Evolutionary conservation across 495 filamentous ascomycete species (phyloP), one percentile per base, ranked within the genome.

Genomic region (Rhypophila decipiens): DNA sequence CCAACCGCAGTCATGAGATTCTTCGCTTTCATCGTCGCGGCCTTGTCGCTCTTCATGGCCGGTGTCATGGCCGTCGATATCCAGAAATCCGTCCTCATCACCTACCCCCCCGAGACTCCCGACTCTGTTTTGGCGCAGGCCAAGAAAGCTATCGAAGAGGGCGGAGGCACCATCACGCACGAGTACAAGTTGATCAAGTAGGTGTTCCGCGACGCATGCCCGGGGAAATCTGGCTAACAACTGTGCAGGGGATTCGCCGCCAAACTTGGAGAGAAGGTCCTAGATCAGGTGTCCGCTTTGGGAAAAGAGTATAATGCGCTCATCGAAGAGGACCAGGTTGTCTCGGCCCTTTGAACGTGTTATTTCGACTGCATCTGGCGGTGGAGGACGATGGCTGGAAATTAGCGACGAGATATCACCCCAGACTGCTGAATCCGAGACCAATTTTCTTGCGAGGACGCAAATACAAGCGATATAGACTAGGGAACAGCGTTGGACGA

Each of bases 241-340:
- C 18, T 22, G 23, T 55, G 35, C 47, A 89, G 85, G 68, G 88
- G 84, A 17, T 95, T 91, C 60, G 80, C 87, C 35, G 85, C 82
- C 36, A 82, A 85, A 50, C 79, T 82, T 39, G 79, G 86, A 2
- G 75, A 73, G 21, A 79, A 80, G 50, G 74, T 79, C n/a, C 64
- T 95, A 31, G 74, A 86, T 48, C 77, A 73, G 5, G 76, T 95
- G n/a, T 76, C 83, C 41, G 75, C 78, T 0, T 71, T 77, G 67
- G 83, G 85, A 20, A 62, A 73, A 23, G 60, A 81, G 43, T 85
- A 85, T 62, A 70, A 79, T 35, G 80, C 84, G 1, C 62, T 75
- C 9, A 81, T 95, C 41, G 89, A 95, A 59, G 84, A 89, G 51
- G 88, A 95, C 56, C 67, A 83, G 55, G 61, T 83, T 21, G 80